Evolutionary conservation across 2,329 filamentous ascomycete species (phyloP).

Genomic region (Pseudogymnoascus sp.): DNA sequence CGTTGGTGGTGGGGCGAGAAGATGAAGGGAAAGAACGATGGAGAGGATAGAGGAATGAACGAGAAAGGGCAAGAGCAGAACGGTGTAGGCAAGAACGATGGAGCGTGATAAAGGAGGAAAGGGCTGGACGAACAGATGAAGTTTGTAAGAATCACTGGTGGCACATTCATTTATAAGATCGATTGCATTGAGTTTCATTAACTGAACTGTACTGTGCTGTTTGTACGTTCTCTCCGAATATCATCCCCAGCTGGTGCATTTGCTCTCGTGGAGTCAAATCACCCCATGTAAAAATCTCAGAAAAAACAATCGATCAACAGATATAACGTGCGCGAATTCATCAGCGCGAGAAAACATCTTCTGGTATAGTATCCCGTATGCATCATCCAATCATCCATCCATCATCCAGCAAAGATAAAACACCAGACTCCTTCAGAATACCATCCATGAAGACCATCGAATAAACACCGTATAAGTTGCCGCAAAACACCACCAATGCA

Average conservation of each 20-base stretch:
- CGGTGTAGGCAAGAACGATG: not conserved
- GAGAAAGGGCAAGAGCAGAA: no score
- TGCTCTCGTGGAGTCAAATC: not conserved
- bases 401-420: conserved; percentile 3
- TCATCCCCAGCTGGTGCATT: not conserved
- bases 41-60: not conserved
- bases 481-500: not conserved
- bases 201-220: not conserved
- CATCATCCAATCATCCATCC: conserved; percentile 2
- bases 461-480: not conserved
- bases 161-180: not conserved
- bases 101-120: not conserved
- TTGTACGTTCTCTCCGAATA: not conserved
- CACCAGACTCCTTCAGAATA: not conserved
- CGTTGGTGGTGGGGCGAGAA: not conserved
- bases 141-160: not conserved
- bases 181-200: conserved; percentile 2
- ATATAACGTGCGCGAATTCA: not conserved
- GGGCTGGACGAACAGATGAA: not conserved
- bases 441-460: not conserved
- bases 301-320: not conserved
- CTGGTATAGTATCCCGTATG: not conserved
- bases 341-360: not conserved
- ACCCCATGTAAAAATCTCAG: not conserved
- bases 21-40: not conserved